Percentiles rank a stretch among this genome's conserved stretches.
phyloP scores from a whole-genome alignment of 164 flowering plant species.

The Buxus sempervirens region DNA sequence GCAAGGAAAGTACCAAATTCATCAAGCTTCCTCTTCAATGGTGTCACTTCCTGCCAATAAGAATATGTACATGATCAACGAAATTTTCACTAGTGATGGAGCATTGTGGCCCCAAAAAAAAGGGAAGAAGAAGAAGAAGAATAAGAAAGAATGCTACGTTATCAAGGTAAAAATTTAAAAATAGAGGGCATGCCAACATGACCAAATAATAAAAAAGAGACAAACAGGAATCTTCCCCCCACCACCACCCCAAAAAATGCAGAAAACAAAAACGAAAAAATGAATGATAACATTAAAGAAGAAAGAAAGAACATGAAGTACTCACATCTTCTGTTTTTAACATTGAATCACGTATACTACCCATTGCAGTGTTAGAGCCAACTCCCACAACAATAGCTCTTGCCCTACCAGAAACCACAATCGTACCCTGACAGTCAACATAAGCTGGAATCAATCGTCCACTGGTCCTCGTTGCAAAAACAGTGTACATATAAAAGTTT shows the following conservation, averaged over 20 bases:
- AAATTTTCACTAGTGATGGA: not conserved
- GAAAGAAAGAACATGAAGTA: not conserved
- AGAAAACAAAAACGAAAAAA: not conserved
- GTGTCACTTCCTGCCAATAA: slow-evolving; percentile 81
- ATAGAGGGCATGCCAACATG: no score
- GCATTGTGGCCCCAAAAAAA: no score
- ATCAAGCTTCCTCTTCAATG: slow-evolving; percentile 91
- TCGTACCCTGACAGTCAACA: slow-evolving; percentile 69
- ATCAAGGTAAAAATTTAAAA: not conserved
- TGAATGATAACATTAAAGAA: not conserved
- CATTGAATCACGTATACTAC: slow-evolving; percentile 95
- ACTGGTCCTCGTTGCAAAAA: no score
- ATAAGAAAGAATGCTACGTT: no score
- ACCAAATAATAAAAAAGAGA: no score
- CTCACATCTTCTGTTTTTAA: slow-evolving; percentile 85
- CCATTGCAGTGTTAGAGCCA: slow-evolving; percentile 97
- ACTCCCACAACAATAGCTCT: slow-evolving; percentile 94
- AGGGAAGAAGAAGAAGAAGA: no score
- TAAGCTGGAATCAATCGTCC: not conserved
- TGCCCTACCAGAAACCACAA: slow-evolving; percentile 92
- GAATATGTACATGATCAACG: not conserved
- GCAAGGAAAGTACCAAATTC: slow-evolving; percentile 97
- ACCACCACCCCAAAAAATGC: not conserved
- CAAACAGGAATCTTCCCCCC: not conserved
- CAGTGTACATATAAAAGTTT: no score